Conservation (phyloP, 83 land plant genomes). For the Picea mariana region DNA sequence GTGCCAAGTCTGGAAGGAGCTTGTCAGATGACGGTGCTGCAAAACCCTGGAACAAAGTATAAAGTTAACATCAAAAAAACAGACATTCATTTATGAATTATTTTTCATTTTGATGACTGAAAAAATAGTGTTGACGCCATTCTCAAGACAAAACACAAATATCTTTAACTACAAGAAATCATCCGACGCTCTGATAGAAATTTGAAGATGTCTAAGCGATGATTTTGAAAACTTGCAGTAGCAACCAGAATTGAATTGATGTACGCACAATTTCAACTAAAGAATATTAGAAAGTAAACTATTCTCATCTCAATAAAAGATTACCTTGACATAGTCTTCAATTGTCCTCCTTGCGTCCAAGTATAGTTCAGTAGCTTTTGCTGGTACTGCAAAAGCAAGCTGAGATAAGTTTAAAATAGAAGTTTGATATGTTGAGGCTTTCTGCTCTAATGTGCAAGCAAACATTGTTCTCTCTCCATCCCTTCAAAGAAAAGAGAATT, state of each 20-base stretch:
- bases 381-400: slow-evolving; percentile 53
- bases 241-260: too few relatives aligned
- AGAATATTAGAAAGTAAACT: background rate
- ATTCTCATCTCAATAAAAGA: background rate
- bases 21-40: slow-evolving; percentile 91
- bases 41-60: slow-evolving; percentile 61
- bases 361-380: slow-evolving; percentile 64
- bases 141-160: too few relatives aligned
- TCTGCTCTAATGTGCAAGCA: too few relatives aligned
- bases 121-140: background rate
- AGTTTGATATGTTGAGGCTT: too few relatives aligned
- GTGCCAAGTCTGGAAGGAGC: slow-evolving; percentile 90
- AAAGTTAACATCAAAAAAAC: background rate
- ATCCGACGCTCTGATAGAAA: too few relatives aligned
- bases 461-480: too few relatives aligned
- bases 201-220: too few relatives aligned
- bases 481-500: too few relatives aligned
- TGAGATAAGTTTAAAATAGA: background rate
- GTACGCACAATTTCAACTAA: background rate
- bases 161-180: too few relatives aligned
- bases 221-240: too few relatives aligned
- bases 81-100: background rate
- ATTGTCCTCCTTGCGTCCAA: slow-evolving; percentile 67
- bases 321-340: slow-evolving; percentile 85
- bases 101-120: background rate